Evolutionary conservation across 495 filamentous ascomycete genomes (phyloP), one percentile per base, ranked within the genome.

Genomic region (Parathielavia hyrcaniae): DNA sequence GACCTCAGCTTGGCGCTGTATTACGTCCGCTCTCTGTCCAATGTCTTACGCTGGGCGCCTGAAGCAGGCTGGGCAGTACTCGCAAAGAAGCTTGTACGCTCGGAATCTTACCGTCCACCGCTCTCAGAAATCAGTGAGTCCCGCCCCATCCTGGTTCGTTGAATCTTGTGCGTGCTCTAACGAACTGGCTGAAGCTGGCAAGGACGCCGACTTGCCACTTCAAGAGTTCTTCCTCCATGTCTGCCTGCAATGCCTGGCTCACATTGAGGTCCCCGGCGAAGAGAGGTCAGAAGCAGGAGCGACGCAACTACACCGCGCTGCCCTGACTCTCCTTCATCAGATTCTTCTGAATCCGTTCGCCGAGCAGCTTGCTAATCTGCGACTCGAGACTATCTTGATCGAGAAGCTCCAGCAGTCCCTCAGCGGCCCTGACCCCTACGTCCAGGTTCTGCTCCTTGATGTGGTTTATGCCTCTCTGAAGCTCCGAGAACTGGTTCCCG

Each of bases 1-100:
- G 88, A 93, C 63, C 77, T 89, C 43, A 85, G 86, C 57, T 77
- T 91, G 53, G 88, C 82, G 58, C 73, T 86, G 13, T 95, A 97
- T 67, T 85, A 93, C 63, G 68, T 96, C 16, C 83, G 83, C 60
- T 86, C 86, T 2, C 69, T 93, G 0, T 85, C 84, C 16, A 89
- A 88, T 60, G 73, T 92, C 35, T 73, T 95, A 38, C 74, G 77
- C 44, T 83, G 78, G 71, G 79, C 83, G 4, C 81, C 85, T 12
- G 79, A 80, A 47, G 74, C 73, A 36, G 76, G 81, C 32, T 86
- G 86, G 83, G 73, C 76, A n/a, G 75, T 79, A 0, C 71, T 89
- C 8, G 81, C 83, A 16, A 73, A 76, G 40, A 73, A 68, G 46
- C 67, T 62, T 32, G 67, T 81, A 26, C 64, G 68, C 23, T 66